These are phyloP conservation scores for Sporothrix brasiliensis DNA, from an alignment of 2,329 filamentous ascomycete genomes.

Conservation along the genomic window DNA sequence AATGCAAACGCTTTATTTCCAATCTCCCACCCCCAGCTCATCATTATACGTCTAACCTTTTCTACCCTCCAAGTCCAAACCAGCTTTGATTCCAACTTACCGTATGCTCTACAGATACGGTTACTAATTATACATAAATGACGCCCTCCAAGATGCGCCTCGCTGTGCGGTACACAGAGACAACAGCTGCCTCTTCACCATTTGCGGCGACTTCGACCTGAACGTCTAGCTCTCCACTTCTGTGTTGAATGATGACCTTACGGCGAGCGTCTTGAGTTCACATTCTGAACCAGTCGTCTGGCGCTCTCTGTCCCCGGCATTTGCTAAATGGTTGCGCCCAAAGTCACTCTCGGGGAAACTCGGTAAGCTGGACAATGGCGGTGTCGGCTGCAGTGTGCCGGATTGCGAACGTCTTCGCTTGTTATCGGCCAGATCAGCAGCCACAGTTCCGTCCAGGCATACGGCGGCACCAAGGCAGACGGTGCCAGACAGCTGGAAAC, in stretches of 20 bases:
- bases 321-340: not conserved
- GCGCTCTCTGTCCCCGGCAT: not conserved
- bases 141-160: slow-evolving; percentile 43
- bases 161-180: slow-evolving; percentile 42
- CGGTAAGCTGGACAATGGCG: slow-evolving; percentile 5
- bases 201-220: slow-evolving; percentile 36
- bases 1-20: not conserved
- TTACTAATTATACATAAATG: slow-evolving; percentile 18
- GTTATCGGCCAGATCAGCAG: not conserved
- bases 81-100: not conserved
- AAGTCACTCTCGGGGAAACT: slow-evolving; percentile 8
- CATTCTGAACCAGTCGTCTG: not conserved
- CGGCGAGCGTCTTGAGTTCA: slow-evolving; percentile 21
- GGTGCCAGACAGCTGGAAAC: slow-evolving; percentile 56
- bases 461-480: slow-evolving; percentile 53
- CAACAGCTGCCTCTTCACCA: slow-evolving; percentile 38
- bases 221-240: slow-evolving; percentile 37
- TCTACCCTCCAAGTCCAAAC: not conserved
- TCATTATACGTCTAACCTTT: too few species aligned
- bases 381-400: slow-evolving; percentile 5
- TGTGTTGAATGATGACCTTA: slow-evolving; percentile 38
- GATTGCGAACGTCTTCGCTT: slow-evolving; percentile 2
- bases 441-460: slow-evolving; percentile 48
- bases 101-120: not conserved
- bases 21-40: not conserved